A percentile compares a stretch with the other conserved stretches of the same genome.
Evolutionary conservation across 805 yeast genomes (phyloP).

Genomic region (Candida sanyiensis): DNA sequence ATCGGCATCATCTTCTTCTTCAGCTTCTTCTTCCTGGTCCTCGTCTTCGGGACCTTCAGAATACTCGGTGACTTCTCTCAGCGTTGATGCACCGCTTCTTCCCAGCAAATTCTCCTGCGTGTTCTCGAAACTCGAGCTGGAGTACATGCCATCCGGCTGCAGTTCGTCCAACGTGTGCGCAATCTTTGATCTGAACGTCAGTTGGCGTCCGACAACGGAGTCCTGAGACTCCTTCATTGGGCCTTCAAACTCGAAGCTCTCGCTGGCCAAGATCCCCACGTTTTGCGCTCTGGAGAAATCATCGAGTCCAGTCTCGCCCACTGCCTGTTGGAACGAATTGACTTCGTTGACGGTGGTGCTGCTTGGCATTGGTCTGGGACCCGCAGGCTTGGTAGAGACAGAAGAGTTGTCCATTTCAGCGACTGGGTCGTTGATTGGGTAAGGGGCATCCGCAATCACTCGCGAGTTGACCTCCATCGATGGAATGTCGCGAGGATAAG

Average conservation of each 20-base stretch:
- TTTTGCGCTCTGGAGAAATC: too few species aligned
- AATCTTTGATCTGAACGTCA: slow-evolving; percentile 25
- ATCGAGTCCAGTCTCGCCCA: too few species aligned
- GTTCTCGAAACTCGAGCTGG: slow-evolving; percentile 12
- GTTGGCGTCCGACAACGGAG: slow-evolving; percentile 15
- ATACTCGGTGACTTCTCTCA: slow-evolving; percentile 4
- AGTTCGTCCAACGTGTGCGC: slow-evolving; percentile 21
- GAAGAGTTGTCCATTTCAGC: slow-evolving; percentile 1
- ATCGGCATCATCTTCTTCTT: slow-evolving; percentile 4
- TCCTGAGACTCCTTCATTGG: too few species aligned
- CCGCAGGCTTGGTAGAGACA: slow-evolving; percentile 16
- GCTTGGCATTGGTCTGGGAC: slow-evolving; percentile 28
- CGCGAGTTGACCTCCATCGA: slow-evolving; percentile 5
- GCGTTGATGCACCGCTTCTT: neutral
- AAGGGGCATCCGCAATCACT: slow-evolving; percentile 14
- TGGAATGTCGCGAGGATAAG: slow-evolving; percentile 19
- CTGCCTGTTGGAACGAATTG: neutral
- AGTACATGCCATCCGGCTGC: slow-evolving; percentile 17
- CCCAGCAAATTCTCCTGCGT: slow-evolving; percentile 14
- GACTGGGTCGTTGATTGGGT: slow-evolving; percentile 12
- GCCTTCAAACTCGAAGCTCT: too few species aligned
- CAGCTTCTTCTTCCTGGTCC: slow-evolving; percentile 3
- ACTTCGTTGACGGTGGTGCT: neutral
- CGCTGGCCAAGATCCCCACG: too few species aligned
- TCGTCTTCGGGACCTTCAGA: neutral